Evolutionary conservation across 192 early-diverging fungal species (phyloP), one percentile per base, ranked within the genome.

Genomic region (Obelidium mucronatum): DNA sequence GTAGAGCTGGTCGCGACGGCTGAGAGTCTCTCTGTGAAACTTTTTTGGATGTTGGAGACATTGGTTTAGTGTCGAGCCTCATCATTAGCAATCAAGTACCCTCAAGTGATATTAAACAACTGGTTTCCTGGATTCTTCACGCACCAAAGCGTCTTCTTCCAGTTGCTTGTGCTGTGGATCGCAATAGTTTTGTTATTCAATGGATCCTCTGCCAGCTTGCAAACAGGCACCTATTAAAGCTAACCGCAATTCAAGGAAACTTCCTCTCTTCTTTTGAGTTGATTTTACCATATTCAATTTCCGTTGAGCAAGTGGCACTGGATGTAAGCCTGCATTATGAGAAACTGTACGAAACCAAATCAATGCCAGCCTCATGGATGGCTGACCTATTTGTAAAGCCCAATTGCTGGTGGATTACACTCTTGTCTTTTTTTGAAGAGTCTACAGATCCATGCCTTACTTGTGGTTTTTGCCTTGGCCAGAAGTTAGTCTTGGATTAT

Each of bases 21-120:
- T 5, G 5, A 5, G 6, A 44, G 42, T 44, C 42, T 17, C 5
- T 44, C 17, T 56, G 79, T 77, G 6, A 82, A 88, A 56, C 80
- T 82, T 28, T 89, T 93, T 0, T 78, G 86, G 3, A 17, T 44
- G 5, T 17, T 17, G 42, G 17, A 5, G 42, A 44, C 17, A 17
- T 44, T 44, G 42, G 42, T 44, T 17, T 44, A 11, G 42, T 44
- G 5, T 44, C 42, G 17, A 44, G 42, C 17, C 17, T 44, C 6
- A 44, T 44, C 17, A 11, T 44, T 11, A 11, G 6, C 42, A 11
- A 44, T 44, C 42, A 44, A 44, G 42, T 44, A 44, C 42, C 42
- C 5, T 11, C 42, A 17, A 44, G 17, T 11, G 42, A 44, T 44
- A 5, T 44, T 44, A 44, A 5, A 44, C 6, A 44, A 11, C 42